A percentile compares a stretch with the other conserved stretches of the same genome.
These are phyloP conservation scores for Claviceps purpurea DNA, from an alignment of 2,329 filamentous ascomycete species.

Conservation along the genomic window DNA sequence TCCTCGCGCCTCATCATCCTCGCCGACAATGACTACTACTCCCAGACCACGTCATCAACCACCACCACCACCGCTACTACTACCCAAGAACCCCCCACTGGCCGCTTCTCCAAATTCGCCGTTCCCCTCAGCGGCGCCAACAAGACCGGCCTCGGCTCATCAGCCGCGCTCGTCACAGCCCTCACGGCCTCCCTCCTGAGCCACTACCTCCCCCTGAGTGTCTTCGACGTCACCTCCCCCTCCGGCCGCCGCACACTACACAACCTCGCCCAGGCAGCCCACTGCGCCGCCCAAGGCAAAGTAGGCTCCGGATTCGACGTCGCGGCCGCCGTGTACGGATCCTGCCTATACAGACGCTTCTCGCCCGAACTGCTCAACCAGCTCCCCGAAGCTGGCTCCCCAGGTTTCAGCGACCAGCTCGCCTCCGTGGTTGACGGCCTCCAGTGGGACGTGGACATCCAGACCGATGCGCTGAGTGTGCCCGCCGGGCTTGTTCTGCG, in stretches of 20 bases:
- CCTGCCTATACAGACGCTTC: slow-evolving; percentile 85
- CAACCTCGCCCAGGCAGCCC: slow-evolving; percentile 85
- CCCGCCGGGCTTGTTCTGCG: slow-evolving; percentile 64
- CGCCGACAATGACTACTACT: slow-evolving; percentile 96
- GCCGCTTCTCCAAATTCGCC: slow-evolving; percentile 63
- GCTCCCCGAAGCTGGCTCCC: slow-evolving; percentile 51
- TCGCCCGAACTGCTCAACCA: slow-evolving; percentile 59
- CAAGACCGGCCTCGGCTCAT: slow-evolving; percentile 93
- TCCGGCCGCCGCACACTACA: slow-evolving; percentile 54
- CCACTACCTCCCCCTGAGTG: slow-evolving; percentile 51
- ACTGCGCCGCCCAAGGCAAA: slow-evolving; percentile 94
- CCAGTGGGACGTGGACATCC: slow-evolving; percentile 69
- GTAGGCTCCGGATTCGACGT: slow-evolving; percentile 94
- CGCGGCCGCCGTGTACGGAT: slow-evolving; percentile 82
- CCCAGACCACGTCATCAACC: slow-evolving; percentile 31
- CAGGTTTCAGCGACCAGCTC: slow-evolving; percentile 54
- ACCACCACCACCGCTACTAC: background rate
- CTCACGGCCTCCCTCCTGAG: slow-evolving; percentile 63
- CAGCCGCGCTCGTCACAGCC: slow-evolving; percentile 82
- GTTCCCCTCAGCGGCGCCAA: slow-evolving; percentile 66
- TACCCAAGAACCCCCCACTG: slow-evolving; percentile 9
- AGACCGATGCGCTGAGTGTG: slow-evolving; percentile 55
- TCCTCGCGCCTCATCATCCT: slow-evolving; percentile 72
- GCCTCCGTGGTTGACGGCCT: slow-evolving; percentile 51
- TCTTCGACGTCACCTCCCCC: slow-evolving; percentile 44